These are phyloP conservation scores for Ophiostoma sp. DNA, from an alignment of 2,329 filamentous ascomycete species.

Conservation along the genomic window DNA sequence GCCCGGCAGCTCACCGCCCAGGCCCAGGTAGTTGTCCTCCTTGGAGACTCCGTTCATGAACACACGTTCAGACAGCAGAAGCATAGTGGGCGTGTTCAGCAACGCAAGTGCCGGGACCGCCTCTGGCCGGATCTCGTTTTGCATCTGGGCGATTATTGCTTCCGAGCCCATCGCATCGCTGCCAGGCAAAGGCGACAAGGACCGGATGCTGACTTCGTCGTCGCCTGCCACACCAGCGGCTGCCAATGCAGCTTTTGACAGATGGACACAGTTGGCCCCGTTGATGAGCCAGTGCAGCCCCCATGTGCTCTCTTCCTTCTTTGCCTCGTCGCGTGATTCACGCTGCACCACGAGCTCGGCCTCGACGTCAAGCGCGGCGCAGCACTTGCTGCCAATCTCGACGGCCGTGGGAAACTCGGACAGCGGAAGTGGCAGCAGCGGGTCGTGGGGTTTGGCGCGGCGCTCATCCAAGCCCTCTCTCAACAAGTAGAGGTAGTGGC, in stretches of 20 bases:
- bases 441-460: conserved; percentile 23
- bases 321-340: conserved; percentile 59
- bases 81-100: conserved; percentile 56
- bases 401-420: conserved; percentile 62
- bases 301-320: conserved; percentile 55
- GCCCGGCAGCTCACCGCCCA: conserved; percentile 56
- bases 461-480: conserved; percentile 41
- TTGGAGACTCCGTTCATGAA: conserved; percentile 68
- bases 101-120: conserved; percentile 48
- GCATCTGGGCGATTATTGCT: not conserved
- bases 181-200: not conserved
- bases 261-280: conserved; percentile 28
- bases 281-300: conserved; percentile 63
- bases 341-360: conserved; percentile 61
- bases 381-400: conserved; percentile 65
- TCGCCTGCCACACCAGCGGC: conserved; percentile 17
- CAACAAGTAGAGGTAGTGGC: conserved; percentile 62
- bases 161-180: not conserved
- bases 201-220: conserved; percentile 11
- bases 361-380: conserved; percentile 58
- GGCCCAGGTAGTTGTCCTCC: conserved; percentile 62
- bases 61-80: conserved; percentile 57
- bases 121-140: not conserved
- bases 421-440: conserved; percentile 39
- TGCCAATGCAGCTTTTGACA: conserved; percentile 19